Percentiles rank a stretch among this genome's conserved stretches.
phyloP scores from a whole-genome alignment of 306 rosid species.

The Medicago lupulina region DNA sequence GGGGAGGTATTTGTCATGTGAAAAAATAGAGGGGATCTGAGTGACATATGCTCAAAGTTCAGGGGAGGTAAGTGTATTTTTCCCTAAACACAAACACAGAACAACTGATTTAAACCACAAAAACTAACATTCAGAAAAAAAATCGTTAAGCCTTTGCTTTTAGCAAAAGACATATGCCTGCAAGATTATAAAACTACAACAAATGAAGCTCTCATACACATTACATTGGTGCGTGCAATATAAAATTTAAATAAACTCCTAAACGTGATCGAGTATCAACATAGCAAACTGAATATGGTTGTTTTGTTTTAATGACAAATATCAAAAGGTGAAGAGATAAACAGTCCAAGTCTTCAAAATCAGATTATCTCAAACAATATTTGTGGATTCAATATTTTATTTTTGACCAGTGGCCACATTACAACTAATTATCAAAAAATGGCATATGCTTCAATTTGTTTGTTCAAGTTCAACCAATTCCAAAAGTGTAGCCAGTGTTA shows the following conservation, averaged over 20 bases:
- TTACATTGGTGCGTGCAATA: not conserved
- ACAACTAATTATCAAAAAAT: not conserved
- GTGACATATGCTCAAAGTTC: too few relatives aligned
- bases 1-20: too few relatives aligned
- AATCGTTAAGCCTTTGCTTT: not conserved
- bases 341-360: constrained; percentile 4
- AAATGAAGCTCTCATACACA: not conserved
- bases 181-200: constrained; percentile 2
- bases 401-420: not conserved
- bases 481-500: too few relatives aligned
- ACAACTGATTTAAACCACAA: constrained; percentile 8
- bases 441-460: too few relatives aligned
- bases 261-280: constrained; percentile 3
- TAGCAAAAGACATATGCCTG: constrained; percentile 9
- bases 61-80: too few relatives aligned
- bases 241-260: constrained; percentile 16
- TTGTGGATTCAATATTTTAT: not conserved
- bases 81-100: not conserved
- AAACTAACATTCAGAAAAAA: not conserved
- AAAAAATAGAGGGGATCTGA: too few relatives aligned
- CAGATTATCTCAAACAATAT: constrained; percentile 14
- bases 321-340: not conserved
- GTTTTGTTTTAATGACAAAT: not conserved
- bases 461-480: too few relatives aligned
- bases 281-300: constrained; percentile 13